Percentiles rank a stretch among this genome's conserved stretches.
Conservation (phyloP, 1,139 yeast species). For the Hansenula anomala region DNA sequence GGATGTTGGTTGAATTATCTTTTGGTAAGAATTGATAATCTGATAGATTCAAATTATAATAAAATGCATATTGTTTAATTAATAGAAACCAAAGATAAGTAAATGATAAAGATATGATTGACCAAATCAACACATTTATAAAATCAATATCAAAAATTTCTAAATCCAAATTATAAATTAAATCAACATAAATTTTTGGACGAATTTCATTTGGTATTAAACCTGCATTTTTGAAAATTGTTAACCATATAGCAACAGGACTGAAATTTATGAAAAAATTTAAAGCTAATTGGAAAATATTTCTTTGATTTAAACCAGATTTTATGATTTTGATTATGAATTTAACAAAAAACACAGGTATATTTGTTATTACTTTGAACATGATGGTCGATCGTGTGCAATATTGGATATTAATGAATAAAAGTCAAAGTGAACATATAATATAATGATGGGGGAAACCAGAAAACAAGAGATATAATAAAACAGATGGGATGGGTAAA, state of each 20-base stretch:
- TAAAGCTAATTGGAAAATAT: constrained; percentile 32
- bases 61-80: constrained; percentile 6
- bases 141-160: constrained; percentile 27
- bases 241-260: constrained; percentile 54
- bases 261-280: constrained; percentile 46
- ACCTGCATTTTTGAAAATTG: constrained; percentile 57
- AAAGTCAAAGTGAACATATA: too few relatives aligned
- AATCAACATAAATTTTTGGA: constrained; percentile 49
- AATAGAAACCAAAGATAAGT: constrained; percentile 11
- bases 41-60: constrained; percentile 5
- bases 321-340: constrained; percentile 6
- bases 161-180: constrained; percentile 39
- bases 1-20: too few relatives aligned
- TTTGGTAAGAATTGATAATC: neutral
- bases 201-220: constrained; percentile 50
- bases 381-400: neutral
- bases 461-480: too few relatives aligned
- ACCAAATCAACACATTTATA: constrained; percentile 17
- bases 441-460: too few relatives aligned
- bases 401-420: neutral
- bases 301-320: constrained; percentile 31
- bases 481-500: too few relatives aligned
- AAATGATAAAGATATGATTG: constrained; percentile 5
- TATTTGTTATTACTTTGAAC: constrained; percentile 1
- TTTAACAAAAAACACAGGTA: neutral